Evolutionary conservation across 306 rosid genomes (phyloP).

Genomic region (Senna siamea): DNA sequence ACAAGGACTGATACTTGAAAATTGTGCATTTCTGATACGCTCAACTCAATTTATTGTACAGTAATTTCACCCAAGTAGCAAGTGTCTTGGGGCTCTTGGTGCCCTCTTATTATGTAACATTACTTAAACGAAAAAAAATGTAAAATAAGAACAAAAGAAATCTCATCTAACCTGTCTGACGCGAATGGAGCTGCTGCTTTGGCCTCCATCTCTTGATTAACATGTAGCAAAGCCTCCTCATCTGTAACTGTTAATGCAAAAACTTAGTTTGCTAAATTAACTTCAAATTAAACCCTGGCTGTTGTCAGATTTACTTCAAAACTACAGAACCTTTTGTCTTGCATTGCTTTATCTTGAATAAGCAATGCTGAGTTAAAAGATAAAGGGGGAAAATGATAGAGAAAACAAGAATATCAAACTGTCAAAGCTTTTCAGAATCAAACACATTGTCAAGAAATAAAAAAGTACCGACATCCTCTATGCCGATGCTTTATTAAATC

Average conservation of each 20-base stretch:
- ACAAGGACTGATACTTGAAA: not conserved
- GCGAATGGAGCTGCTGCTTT: constrained; percentile 73
- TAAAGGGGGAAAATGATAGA: constrained; percentile 2
- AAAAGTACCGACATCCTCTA: constrained; percentile 99
- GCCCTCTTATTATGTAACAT: not conserved
- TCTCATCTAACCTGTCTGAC: constrained; percentile 61
- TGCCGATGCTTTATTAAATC: constrained; percentile 99
- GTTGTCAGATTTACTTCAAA: constrained; percentile 18
- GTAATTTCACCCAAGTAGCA: not conserved
- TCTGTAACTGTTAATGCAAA: constrained; percentile 74
- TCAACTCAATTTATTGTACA: not conserved
- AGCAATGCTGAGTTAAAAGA: constrained; percentile 16
- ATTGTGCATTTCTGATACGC: not conserved
- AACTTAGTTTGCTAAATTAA: constrained; percentile 51
- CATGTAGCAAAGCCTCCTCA: constrained; percentile 93
- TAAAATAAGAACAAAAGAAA: constrained; percentile 25
- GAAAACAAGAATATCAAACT: constrained; percentile 29
- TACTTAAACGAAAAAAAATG: not conserved
- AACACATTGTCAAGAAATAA: constrained; percentile 50
- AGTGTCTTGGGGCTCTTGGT: not conserved
- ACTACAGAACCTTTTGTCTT: constrained; percentile 29
- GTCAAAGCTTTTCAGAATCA: constrained; percentile 45
- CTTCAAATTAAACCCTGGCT: constrained; percentile 29
- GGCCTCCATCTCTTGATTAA: constrained; percentile 91
- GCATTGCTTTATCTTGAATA: constrained; percentile 39